Conservation (phyloP, 345 rosid species). For the Stellera chamaejasme region DNA sequence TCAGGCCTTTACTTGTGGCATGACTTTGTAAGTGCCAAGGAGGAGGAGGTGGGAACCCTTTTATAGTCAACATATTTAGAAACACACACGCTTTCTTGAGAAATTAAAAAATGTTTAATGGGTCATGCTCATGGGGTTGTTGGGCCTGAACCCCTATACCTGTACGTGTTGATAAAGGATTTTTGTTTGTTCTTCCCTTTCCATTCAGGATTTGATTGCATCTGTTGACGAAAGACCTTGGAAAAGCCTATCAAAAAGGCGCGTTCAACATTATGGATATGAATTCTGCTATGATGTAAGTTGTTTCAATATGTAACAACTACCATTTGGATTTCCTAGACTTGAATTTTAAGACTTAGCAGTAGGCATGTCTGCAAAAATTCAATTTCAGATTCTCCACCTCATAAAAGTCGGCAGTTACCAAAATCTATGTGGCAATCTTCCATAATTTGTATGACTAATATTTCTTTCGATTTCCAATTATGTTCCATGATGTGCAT, state of each 20-base stretch:
- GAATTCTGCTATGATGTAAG: conserved; percentile 73
- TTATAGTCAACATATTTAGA: not conserved
- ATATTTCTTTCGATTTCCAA: too few species aligned
- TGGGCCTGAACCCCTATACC: not conserved
- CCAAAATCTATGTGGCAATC: too few species aligned
- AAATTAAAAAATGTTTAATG: not conserved
- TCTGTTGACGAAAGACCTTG: conserved; percentile 75
- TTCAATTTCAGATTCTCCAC: too few species aligned
- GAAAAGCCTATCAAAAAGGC: conserved; percentile 71
- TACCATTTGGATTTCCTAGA: not conserved
- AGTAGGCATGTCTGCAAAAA: too few species aligned
- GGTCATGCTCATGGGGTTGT: not conserved
- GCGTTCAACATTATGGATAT: conserved; percentile 97
- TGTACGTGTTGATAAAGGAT: too few species aligned
- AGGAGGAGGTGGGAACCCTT: conserved; percentile 51
- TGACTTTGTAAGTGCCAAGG: conserved; percentile 54
- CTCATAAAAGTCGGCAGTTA: too few species aligned
- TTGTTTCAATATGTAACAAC: not conserved
- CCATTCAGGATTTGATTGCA: conserved; percentile 60
- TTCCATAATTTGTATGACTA: too few species aligned
- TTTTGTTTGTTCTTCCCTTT: not conserved
- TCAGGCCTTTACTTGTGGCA: conserved; percentile 66
- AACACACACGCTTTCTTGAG: not conserved
- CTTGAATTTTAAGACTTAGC: not conserved
- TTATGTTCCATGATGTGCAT: too few species aligned